A percentile compares a stretch with the other conserved stretches of the same genome.
Evolutionary conservation across 106 monocot species (phyloP).

Genomic region (Vanilla planifolia): DNA sequence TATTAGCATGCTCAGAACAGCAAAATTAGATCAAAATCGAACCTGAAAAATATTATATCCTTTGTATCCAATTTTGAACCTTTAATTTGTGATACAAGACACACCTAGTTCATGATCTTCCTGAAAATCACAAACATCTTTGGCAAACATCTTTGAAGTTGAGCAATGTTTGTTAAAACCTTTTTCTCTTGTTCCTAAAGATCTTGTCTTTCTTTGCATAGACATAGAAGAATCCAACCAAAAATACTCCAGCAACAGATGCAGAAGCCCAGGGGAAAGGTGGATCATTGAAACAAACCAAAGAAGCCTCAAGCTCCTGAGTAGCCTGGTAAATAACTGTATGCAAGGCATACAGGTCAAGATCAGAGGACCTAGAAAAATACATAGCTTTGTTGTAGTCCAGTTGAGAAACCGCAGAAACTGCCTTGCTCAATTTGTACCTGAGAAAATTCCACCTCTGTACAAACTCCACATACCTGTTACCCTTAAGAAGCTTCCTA

Average conservation of each 20-base stretch:
- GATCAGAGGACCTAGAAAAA: constrained; percentile 77
- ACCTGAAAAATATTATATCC: no score
- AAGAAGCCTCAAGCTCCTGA: constrained; percentile 81
- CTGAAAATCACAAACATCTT: no score
- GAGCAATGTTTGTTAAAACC: constrained; percentile 40
- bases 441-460: constrained; percentile 92
- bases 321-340: constrained; percentile 69
- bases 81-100: no score
- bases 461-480: constrained; percentile 58
- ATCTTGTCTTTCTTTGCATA: constrained; percentile 76
- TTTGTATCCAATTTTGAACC: no score
- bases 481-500: constrained; percentile 52
- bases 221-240: constrained; percentile 65
- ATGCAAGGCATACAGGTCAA: constrained; percentile 85
- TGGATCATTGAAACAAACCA: constrained; percentile 91
- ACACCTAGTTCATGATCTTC: no score
- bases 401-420: constrained; percentile 75
- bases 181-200: constrained; percentile 80
- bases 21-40: no score
- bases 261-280: constrained; percentile 83
- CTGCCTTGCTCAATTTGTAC: constrained; percentile 73
- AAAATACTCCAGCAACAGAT: constrained; percentile 38
- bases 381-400: constrained; percentile 77
- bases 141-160: not conserved
- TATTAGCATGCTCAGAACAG: no score